Conservation (phyloP, 768 basidiomycete genomes). For the Punctularia strigosozonata region DNA sequence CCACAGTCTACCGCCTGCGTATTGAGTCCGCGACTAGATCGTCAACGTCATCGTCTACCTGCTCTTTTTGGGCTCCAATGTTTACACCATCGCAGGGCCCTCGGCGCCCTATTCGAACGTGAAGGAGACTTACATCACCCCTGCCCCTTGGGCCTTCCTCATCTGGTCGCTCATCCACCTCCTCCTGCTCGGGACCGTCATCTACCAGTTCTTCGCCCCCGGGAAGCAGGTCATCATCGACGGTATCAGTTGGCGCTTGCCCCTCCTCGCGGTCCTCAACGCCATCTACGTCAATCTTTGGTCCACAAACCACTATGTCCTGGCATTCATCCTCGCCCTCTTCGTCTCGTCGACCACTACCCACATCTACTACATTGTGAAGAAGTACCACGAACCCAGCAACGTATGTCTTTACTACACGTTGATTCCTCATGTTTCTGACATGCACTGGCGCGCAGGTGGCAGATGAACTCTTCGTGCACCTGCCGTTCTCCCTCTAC, state of each 20-base stretch:
- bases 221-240: constrained; percentile 79
- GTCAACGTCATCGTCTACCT: constrained; percentile 77
- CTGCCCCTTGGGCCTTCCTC: constrained; percentile 87
- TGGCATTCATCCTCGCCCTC: constrained; percentile 82
- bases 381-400: constrained; percentile 68
- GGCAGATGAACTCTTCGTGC: constrained; percentile 83
- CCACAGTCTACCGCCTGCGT: not conserved
- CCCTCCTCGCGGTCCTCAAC: constrained; percentile 78
- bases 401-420: too few species aligned
- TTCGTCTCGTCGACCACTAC: constrained; percentile 70
- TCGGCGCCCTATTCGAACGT: constrained; percentile 57
- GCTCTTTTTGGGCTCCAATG: constrained; percentile 81
- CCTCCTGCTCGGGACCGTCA: constrained; percentile 79
- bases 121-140: constrained; percentile 88
- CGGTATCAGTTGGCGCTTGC: constrained; percentile 85
- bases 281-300: constrained; percentile 83
- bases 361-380: constrained; percentile 91
- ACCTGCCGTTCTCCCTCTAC: constrained; percentile 93
- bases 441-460: too few species aligned
- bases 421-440: too few species aligned
- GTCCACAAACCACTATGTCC: constrained; percentile 63
- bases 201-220: constrained; percentile 76
- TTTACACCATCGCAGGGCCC: constrained; percentile 75
- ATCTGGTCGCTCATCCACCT: constrained; percentile 91
- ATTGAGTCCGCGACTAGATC: constrained; percentile 27